These are phyloP conservation scores for Cercis canadensis DNA, from an alignment of 306 rosid genomes.

Conservation along the genomic window DNA sequence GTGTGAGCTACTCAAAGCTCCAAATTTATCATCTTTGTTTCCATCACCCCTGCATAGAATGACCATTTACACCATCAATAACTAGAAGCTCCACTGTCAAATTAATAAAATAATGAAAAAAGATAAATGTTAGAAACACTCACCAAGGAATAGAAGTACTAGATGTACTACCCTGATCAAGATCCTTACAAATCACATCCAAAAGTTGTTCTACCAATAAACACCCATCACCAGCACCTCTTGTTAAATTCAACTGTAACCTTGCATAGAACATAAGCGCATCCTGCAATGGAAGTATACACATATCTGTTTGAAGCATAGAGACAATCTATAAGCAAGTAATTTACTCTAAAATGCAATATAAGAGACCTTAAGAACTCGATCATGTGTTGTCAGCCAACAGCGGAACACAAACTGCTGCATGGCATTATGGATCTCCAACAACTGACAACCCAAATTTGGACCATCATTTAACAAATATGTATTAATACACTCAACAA, in stretches of 20 bases:
- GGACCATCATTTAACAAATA: constrained; percentile 92
- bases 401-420: constrained; percentile 80
- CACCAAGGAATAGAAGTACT: constrained; percentile 63
- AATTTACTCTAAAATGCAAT: constrained; percentile 36
- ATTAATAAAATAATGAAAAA: constrained; percentile 1
- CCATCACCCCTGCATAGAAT: constrained; percentile 69
- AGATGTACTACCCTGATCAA: constrained; percentile 74
- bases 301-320: not conserved
- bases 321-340: constrained; percentile 10
- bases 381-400: constrained; percentile 91
- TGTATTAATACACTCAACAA: constrained; percentile 84
- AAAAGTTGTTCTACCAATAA: constrained; percentile 77
- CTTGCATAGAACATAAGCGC: constrained; percentile 74
- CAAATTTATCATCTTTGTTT: constrained; percentile 79
- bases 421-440: constrained; percentile 76
- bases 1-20: constrained; percentile 75
- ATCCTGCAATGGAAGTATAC: constrained; percentile 62
- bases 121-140: constrained; percentile 37
- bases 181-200: constrained; percentile 87
- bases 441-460: constrained; percentile 64
- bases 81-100: constrained; percentile 34
- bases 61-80: constrained; percentile 24
- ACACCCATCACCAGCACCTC: constrained; percentile 65
- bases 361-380: constrained; percentile 73
- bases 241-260: constrained; percentile 74